These are phyloP conservation scores for Cytospora piceicola DNA, from an alignment of 2,329 filamentous ascomycete genomes.

Conservation along the genomic window DNA sequence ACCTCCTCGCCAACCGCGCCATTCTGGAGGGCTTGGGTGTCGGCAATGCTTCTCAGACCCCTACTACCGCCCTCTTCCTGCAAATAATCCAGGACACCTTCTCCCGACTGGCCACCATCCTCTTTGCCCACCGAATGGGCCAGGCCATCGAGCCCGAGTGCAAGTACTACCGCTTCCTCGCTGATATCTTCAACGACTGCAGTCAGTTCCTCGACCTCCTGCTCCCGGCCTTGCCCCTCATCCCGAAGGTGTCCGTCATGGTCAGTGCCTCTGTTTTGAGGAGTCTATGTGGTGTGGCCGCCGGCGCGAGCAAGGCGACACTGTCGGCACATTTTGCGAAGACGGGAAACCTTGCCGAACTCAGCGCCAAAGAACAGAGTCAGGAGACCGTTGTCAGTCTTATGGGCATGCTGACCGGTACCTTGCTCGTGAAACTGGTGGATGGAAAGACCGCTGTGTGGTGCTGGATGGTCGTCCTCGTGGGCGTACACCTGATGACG, in stretches of 20 bases:
- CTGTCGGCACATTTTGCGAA: constrained; percentile 90
- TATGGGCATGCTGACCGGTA: constrained; percentile 83
- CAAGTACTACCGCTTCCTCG: constrained; percentile 85
- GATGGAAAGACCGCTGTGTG: constrained; percentile 74
- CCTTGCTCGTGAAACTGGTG: constrained; percentile 76
- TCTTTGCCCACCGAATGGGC: constrained; percentile 82
- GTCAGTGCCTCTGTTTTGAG: constrained; percentile 56
- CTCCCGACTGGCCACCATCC: constrained; percentile 80
- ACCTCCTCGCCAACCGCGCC: constrained; percentile 78
- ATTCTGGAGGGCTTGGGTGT: constrained; percentile 82
- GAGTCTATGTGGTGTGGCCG: constrained; percentile 83
- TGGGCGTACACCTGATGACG: constrained; percentile 76
- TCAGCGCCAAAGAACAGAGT: constrained; percentile 93
- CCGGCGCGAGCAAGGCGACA: constrained; percentile 86
- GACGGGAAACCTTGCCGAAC: constrained; percentile 84
- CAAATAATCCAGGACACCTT: constrained; percentile 82
- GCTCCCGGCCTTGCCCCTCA: constrained; percentile 69
- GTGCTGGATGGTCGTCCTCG: constrained; percentile 69
- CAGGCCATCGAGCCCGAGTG: constrained; percentile 86
- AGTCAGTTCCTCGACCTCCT: constrained; percentile 86
- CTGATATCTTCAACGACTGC: constrained; percentile 86
- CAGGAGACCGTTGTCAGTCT: constrained; percentile 94
- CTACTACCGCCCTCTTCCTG: constrained; percentile 79
- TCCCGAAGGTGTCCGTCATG: constrained; percentile 54
- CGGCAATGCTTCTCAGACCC: constrained; percentile 76